Evolutionary conservation across 1,284 basidiomycete genomes (phyloP).

Genomic region (Ganoderma boninense): DNA sequence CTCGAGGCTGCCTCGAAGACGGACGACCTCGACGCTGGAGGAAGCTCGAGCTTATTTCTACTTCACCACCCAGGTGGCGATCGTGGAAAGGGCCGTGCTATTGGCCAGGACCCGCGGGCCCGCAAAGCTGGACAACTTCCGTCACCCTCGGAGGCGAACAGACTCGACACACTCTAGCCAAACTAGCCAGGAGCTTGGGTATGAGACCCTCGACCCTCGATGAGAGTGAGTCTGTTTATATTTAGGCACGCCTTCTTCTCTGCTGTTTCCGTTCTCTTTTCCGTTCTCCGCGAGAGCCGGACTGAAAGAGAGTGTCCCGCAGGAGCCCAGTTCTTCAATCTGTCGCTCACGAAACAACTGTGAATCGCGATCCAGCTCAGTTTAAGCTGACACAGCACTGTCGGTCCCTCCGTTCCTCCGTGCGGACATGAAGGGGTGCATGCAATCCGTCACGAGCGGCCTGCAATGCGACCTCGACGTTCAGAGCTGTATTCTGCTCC

Average conservation of each 20-base stretch:
- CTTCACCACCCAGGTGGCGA: constrained; percentile 89
- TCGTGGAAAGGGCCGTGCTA: constrained; percentile 85
- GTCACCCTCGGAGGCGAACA: constrained; percentile 94
- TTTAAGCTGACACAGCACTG: constrained; percentile 89
- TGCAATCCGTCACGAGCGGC: constrained; percentile 91
- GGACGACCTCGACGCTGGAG: constrained; percentile 75
- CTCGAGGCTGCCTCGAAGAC: constrained; percentile 92
- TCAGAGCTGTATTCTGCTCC: constrained; percentile 84
- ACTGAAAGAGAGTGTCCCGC: constrained; percentile 12
- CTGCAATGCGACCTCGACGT: constrained; percentile 92
- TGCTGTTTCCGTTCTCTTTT: too few relatives aligned
- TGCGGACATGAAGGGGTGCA: constrained; percentile 89
- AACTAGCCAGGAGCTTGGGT: constrained; percentile 89
- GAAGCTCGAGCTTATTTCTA: constrained; percentile 57
- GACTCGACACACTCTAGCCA: constrained; percentile 84
- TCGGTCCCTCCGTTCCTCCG: constrained; percentile 92
- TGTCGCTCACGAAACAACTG: constrained; percentile 87
- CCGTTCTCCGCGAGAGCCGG: constrained; percentile 1
- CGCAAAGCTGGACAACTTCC: constrained; percentile 86
- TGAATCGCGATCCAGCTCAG: constrained; percentile 93
- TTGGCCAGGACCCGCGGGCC: constrained; percentile 73
- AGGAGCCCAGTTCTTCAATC: constrained; percentile 98
- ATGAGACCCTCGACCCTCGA: constrained; percentile 88
- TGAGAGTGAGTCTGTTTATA: constrained; percentile 62
- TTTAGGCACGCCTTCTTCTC: not conserved